phyloP scores from a whole-genome alignment of 768 basidiomycete species.

The Tephrocybe sp. region DNA sequence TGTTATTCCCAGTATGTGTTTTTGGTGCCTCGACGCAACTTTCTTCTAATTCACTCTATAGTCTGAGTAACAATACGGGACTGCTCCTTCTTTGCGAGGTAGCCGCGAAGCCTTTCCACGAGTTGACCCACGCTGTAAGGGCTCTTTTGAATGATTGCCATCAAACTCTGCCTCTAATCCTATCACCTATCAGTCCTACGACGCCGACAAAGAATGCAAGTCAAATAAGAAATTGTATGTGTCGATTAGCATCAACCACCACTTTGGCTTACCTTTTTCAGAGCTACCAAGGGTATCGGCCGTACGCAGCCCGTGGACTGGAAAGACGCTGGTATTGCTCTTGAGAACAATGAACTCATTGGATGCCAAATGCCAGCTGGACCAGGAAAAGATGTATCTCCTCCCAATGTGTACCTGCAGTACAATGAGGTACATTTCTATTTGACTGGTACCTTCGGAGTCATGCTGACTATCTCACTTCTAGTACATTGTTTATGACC shows the following conservation, averaged over 20 bases:
- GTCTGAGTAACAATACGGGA: slow-evolving; percentile 51
- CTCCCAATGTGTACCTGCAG: slow-evolving; percentile 33
- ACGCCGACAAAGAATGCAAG: slow-evolving; percentile 51
- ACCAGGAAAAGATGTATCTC: slow-evolving; percentile 30
- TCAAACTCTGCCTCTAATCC: not conserved
- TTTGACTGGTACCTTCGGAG: not conserved
- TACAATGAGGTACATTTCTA: slow-evolving; percentile 55
- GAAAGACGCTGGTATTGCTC: slow-evolving; percentile 57
- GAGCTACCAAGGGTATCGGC: slow-evolving; percentile 58
- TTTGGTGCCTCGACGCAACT: not conserved
- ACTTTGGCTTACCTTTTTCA: slow-evolving; percentile 19
- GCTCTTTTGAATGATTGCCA: not conserved
- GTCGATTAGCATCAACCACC: not conserved
- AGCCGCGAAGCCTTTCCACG: slow-evolving; percentile 55
- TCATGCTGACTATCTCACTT: not conserved
- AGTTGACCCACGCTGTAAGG: slow-evolving; percentile 39
- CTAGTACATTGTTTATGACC: slow-evolving; percentile 64
- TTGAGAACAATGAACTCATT: slow-evolving; percentile 46
- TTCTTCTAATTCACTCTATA: slow-evolving; percentile 20
- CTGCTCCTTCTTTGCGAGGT: slow-evolving; percentile 64
- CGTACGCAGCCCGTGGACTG: slow-evolving; percentile 50
- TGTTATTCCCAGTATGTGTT: slow-evolving; percentile 47
- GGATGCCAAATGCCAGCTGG: slow-evolving; percentile 67
- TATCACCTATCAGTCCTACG: slow-evolving; percentile 34
- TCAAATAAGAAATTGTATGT: slow-evolving; percentile 36